A percentile compares a stretch with the other conserved stretches of the same genome.
These are phyloP conservation scores for Pseudovirgaria hyperparasitica DNA, from an alignment of 2,329 filamentous ascomycete genomes.

Conservation along the genomic window DNA sequence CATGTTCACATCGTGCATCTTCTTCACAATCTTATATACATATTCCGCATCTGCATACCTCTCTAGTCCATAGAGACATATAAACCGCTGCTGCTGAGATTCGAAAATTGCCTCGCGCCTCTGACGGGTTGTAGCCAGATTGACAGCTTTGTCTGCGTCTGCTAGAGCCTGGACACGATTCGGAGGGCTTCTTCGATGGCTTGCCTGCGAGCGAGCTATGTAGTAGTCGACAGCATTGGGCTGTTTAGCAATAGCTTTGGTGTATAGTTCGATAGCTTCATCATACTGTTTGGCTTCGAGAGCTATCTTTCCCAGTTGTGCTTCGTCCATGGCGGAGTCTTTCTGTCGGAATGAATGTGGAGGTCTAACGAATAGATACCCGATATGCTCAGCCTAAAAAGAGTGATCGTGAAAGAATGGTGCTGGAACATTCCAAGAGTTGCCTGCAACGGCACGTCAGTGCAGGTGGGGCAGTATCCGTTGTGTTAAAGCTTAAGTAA, in stretches of 20 bases:
- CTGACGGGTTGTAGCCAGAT: slow-evolving; percentile 58
- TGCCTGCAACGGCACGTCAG: too few species aligned
- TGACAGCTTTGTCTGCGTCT: slow-evolving; percentile 38
- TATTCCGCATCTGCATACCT: slow-evolving; percentile 63
- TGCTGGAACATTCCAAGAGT: too few species aligned
- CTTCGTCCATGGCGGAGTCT: slow-evolving; percentile 34
- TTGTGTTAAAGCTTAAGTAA: too few species aligned
- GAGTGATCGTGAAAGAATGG: too few species aligned
- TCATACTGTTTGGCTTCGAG: slow-evolving; percentile 51
- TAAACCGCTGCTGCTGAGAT: slow-evolving; percentile 69
- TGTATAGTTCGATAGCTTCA: slow-evolving; percentile 52
- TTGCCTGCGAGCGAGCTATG: slow-evolving; percentile 67
- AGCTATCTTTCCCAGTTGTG: slow-evolving; percentile 46
- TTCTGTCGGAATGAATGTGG: neutral
- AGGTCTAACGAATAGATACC: too few species aligned
- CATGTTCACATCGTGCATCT: slow-evolving; percentile 37
- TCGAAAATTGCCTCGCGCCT: slow-evolving; percentile 64
- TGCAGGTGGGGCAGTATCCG: too few species aligned
- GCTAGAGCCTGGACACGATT: slow-evolving; percentile 32
- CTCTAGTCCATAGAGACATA: slow-evolving; percentile 57
- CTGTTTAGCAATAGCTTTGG: slow-evolving; percentile 50
- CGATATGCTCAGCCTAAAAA: too few species aligned
- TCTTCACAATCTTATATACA: slow-evolving; percentile 48
- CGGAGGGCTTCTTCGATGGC: slow-evolving; percentile 47
- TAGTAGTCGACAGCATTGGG: slow-evolving; percentile 66